Base-by-base conservation (phyloP, 495 filamentous ascomycete species). In the Trypethelium eluteriae region DNA sequence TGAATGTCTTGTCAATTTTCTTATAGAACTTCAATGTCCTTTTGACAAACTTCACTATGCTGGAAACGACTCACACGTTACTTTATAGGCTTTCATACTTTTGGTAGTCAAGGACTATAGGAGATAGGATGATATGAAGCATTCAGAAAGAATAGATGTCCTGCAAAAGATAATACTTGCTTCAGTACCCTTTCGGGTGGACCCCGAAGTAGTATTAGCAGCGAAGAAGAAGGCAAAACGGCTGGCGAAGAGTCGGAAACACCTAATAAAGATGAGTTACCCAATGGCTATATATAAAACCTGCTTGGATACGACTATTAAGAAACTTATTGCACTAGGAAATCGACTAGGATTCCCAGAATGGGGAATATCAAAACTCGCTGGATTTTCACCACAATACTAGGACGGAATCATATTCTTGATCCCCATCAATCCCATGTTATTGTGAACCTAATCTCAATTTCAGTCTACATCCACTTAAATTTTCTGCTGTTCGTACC, bases 61-160 rank as follows among this genome's bases (percentile, higher is more conserved):
- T 32, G 64, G 64, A 36, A 66, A 66, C 44, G 64, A 66, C 64
- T 50, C 64, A 25, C 57, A 66, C 44, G 39, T 66, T 62, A 2
- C 64, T 44, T 59, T 66, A 62, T 39, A 53, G 44, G 64, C 64
- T 61, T 59, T 66, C 18, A 53, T 66, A 41, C 64, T 66, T 66
- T 59, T 66, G 64, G 47, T 38, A 46, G 53, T 47, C 64, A 65
- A 65, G 46, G 44, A 57, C 49, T 53, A 53, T 18, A 53, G 49
- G 49, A 53, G 18, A 53, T 2, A 53, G n/a, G 49, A 53, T 53
- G 49, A 53, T 53, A n/a, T 18, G 49, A 53, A 53, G 49, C 49
- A 53, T 53, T n/a, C 1, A 2, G 49, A 53, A 53, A 53, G 49
- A 53, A 53, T 53, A 53, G 49, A 53, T 53, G 49, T 53, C 0